A percentile compares a stretch with the other conserved stretches of the same genome.
Evolutionary conservation across 2,329 filamentous ascomycete genomes (phyloP).

Genomic region (Aureobasidium pullulans): DNA sequence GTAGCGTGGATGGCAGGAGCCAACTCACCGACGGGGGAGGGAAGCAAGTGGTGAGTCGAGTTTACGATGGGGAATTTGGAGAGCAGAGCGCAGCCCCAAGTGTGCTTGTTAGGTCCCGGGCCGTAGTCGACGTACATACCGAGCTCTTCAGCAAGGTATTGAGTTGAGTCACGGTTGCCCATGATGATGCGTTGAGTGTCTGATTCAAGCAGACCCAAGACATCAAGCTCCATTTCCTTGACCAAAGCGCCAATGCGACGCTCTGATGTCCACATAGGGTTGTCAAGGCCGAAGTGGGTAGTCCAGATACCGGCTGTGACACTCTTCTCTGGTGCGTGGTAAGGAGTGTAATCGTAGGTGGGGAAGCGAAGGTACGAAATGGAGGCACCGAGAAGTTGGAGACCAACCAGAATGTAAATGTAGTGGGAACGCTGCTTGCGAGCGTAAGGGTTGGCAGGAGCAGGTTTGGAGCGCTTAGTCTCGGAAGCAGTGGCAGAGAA

Average conservation of each 20-base stretch:
- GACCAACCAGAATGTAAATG: slow-evolving; percentile 60
- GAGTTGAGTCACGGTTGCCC: slow-evolving; percentile 95
- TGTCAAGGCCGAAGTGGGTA: slow-evolving; percentile 94
- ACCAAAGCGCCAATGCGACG: slow-evolving; percentile 68
- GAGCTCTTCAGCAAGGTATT: slow-evolving; percentile 89
- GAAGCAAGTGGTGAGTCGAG: slow-evolving; percentile 90
- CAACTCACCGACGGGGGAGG: slow-evolving; percentile 87
- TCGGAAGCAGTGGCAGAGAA: slow-evolving; percentile 56
- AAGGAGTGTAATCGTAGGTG: slow-evolving; percentile 80
- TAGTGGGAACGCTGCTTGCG: slow-evolving; percentile 58
- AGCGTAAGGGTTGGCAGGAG: slow-evolving; percentile 36
- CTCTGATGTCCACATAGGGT: slow-evolving; percentile 98
- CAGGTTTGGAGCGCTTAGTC: slow-evolving; percentile 31
- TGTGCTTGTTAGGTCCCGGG: slow-evolving; percentile 97
- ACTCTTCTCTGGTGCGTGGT: slow-evolving; percentile 79
- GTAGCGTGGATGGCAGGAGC: slow-evolving; percentile 97
- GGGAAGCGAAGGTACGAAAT: slow-evolving; percentile 88
- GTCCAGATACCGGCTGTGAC: slow-evolving; percentile 98
- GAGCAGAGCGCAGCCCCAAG: slow-evolving; percentile 86
- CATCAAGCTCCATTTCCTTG: slow-evolving; percentile 83
- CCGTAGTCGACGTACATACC: slow-evolving; percentile 99
- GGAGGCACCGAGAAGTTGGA: slow-evolving; percentile 74
- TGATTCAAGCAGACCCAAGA: slow-evolving; percentile 87
- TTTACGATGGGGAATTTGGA: slow-evolving; percentile 98
- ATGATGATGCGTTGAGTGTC: slow-evolving; percentile 98